A percentile compares a stretch with the other conserved stretches of the same genome.
phyloP scores from a whole-genome alignment of 139 green algal genomes.

The Haematococcus lacustris region DNA sequence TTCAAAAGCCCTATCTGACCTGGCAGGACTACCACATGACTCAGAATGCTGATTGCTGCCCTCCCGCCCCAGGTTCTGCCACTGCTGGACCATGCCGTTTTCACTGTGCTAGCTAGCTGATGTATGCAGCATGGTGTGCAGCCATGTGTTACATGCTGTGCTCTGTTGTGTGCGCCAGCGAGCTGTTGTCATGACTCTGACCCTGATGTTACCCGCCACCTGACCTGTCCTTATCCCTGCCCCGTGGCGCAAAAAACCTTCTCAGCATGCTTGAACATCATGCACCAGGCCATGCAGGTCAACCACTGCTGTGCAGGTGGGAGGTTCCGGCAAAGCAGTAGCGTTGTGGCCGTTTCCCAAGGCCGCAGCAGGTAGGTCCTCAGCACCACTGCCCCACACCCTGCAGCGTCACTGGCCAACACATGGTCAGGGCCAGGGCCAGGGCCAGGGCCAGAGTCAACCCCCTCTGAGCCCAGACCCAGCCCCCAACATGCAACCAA shows the following conservation, averaged over 20 bases:
- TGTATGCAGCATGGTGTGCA: not conserved
- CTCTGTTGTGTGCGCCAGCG: not conserved
- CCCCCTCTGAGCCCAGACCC: too few species aligned
- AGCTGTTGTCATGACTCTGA: not conserved
- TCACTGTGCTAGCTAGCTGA: too few species aligned
- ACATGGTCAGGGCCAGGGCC: too few species aligned
- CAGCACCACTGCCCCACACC: constrained; percentile 6
- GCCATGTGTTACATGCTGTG: not conserved
- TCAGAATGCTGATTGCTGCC: too few species aligned
- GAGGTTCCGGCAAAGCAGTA: constrained; percentile 17
- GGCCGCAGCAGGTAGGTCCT: constrained; percentile 10
- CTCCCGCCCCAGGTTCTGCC: too few species aligned
- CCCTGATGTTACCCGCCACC: too few species aligned
- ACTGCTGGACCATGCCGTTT: too few species aligned
- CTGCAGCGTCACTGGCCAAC: too few species aligned
- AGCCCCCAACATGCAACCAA: not conserved
- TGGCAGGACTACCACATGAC: not conserved
- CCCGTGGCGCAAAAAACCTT: too few species aligned
- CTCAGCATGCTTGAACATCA: too few species aligned
- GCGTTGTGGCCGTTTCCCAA: constrained; percentile 18
- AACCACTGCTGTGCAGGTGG: constrained; percentile 1
- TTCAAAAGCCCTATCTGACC: not conserved
- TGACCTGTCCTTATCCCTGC: too few species aligned
- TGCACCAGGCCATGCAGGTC: not conserved
- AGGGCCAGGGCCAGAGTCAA: too few species aligned